Evolutionary conservation across 73 alveolate genomes (phyloP), one percentile per base, ranked within the genome.

Genomic region (Blepharisma japonicum): DNA sequence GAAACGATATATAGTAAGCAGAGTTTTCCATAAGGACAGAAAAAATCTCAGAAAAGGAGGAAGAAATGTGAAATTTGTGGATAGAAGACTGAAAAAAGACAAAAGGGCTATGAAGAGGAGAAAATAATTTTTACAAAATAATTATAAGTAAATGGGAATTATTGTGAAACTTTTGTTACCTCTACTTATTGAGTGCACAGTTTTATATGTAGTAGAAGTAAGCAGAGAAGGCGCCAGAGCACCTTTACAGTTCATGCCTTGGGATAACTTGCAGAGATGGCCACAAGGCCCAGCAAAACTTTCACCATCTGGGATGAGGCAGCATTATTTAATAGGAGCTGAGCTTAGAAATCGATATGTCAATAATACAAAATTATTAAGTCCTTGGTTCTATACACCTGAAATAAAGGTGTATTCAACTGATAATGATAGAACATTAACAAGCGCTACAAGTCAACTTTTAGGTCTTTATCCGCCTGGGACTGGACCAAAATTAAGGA

Each of bases 381-480:
- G 79, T 32, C 76, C 77, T 53, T 77, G 56, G 18, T 85, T 79
- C 81, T 82, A 90, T 32, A 91, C 96, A 9, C 85, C 84, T 50
- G 89, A 92, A 77, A 91, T 92, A 20, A 77, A 80, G 68, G 86
- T 92, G 9, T 77, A 77, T 49, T 84, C 95, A 27, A 90, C 98
- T 7, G 77, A 81, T 46, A 27, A 55, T 3, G 68, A 78, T 61
- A 74, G 98, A 76, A 90, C 96, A 49, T 70, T 90, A 39, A 49
- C 79, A 49, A 90, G 96, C 77, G 89, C 85, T 9, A 80, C 84
- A 25, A 71, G 94, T 9, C 94, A 92, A 80, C 74, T 90, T 49
- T 84, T 72, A 54, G 98, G 98, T 0, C 56, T 87, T 21, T 92
- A 83, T 68, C 98, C 98, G 50, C 89, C 68, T 55, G 56, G 48